These are phyloP conservation scores for Prototheca wickerhamii DNA, from an alignment of 163 green algal species.

Conservation along the genomic window DNA sequence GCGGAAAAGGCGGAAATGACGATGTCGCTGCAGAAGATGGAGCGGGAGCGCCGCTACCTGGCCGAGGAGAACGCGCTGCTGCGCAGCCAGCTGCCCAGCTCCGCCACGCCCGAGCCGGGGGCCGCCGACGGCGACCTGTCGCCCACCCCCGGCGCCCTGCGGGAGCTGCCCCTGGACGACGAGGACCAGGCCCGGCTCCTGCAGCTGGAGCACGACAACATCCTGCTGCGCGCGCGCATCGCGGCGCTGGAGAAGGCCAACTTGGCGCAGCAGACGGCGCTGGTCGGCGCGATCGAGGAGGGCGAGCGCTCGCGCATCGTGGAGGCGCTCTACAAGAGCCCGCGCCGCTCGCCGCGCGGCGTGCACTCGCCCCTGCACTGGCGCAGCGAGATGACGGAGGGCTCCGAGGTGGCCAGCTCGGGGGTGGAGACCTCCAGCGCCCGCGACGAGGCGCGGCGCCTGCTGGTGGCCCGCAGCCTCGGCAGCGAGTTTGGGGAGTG, in stretches of 20 bases:
- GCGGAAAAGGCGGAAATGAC: neutral
- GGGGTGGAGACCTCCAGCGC: neutral
- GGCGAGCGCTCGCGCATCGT: neutral
- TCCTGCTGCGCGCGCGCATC: neutral
- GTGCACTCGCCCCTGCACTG: neutral
- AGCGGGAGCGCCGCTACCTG: neutral
- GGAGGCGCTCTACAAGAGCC: no score
- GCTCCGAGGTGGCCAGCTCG: neutral
- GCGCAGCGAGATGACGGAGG: neutral
- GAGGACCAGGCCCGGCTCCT: neutral
- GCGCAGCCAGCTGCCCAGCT: neutral
- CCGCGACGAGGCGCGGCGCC: no score
- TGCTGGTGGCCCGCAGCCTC: neutral
- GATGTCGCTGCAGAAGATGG: neutral
- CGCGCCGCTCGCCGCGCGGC: neutral
- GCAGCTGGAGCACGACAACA: neutral
- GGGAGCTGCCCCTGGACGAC: neutral
- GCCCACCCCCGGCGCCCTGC: neutral
- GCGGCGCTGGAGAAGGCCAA: neutral
- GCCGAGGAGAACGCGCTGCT: neutral
- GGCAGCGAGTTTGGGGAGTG: neutral
- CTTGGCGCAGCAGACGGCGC: neutral
- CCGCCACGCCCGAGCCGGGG: neutral
- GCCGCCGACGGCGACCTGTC: neutral
- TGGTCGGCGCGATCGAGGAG: neutral